These are phyloP conservation scores for Pulveroboletus ravenelii DNA, from an alignment of 768 basidiomycete genomes.

Conservation along the genomic window DNA sequence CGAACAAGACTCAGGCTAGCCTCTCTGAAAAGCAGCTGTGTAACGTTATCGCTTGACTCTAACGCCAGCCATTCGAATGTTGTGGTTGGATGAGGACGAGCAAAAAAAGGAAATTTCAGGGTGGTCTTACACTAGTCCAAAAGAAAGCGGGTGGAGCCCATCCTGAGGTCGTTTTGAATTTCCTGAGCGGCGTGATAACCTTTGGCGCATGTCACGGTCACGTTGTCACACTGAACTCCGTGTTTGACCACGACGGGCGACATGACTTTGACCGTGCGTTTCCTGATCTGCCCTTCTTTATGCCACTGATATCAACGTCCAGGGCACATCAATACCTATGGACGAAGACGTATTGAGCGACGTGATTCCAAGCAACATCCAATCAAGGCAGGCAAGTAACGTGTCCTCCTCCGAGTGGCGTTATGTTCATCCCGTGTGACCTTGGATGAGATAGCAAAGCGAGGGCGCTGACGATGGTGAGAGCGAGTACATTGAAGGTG, in stretches of 20 bases:
- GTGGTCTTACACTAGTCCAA: too few species aligned
- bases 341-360: slow-evolving; percentile 88
- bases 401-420: background rate
- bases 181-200: slow-evolving; percentile 9
- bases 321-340: slow-evolving; percentile 24
- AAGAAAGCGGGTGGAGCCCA: too few species aligned
- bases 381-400: slow-evolving; percentile 72
- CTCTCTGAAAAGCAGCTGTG: too few species aligned
- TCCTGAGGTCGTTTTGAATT: too few species aligned
- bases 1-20: background rate
- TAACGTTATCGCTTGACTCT: too few species aligned
- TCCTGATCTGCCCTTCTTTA: background rate
- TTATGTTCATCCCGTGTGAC: slow-evolving; percentile 6
- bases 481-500: slow-evolving; percentile 62
- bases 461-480: slow-evolving; percentile 66
- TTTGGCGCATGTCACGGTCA: slow-evolving; percentile 23
- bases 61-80: too few species aligned
- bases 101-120: too few species aligned
- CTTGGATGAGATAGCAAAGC: slow-evolving; percentile 45
- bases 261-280: slow-evolving; percentile 24
- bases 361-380: slow-evolving; percentile 85
- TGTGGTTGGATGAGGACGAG: too few species aligned
- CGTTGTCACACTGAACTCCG: slow-evolving; percentile 13
- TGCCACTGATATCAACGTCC: background rate
- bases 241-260: slow-evolving; percentile 21